A percentile compares a stretch with the other conserved stretches of the same genome.
These are phyloP conservation scores for Artemisia annua DNA, from an alignment of 129 eudicot genomes.

Conservation along the genomic window DNA sequence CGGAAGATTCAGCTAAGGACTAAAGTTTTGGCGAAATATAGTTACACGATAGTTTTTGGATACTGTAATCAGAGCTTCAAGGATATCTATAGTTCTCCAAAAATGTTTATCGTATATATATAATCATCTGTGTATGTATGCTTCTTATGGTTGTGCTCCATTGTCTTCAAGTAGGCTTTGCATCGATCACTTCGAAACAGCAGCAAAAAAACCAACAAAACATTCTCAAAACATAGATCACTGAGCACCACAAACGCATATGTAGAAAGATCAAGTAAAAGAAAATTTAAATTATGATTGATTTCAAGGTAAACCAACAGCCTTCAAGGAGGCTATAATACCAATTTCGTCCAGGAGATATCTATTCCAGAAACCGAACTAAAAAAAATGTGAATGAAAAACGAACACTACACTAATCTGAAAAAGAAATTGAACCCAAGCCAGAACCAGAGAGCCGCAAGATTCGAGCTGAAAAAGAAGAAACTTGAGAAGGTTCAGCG, in stretches of 20 bases:
- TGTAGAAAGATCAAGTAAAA: background rate
- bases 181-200: background rate
- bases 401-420: background rate
- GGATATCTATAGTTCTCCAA: background rate
- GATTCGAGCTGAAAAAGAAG: slow-evolving; percentile 25
- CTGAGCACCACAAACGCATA: background rate
- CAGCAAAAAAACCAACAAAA: background rate
- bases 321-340: slow-evolving; percentile 25
- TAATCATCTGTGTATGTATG: background rate
- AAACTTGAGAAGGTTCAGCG: slow-evolving; percentile 20
- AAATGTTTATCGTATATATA: background rate
- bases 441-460: slow-evolving; percentile 9
- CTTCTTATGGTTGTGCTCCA: too few relatives aligned
- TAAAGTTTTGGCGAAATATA: background rate
- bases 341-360: slow-evolving; percentile 11
- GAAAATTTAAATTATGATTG: slow-evolving; percentile 20
- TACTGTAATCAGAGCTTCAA: background rate
- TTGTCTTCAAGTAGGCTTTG: too few relatives aligned
- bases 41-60: slow-evolving; percentile 6
- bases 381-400: slow-evolving; percentile 22
- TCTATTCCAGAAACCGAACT: slow-evolving; percentile 12
- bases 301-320: slow-evolving; percentile 33
- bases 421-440: slow-evolving; percentile 20
- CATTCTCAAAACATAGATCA: slow-evolving; percentile 1
- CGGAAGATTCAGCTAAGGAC: slow-evolving; percentile 8